Evolutionary conservation across 495 filamentous ascomycete species (phyloP), one percentile per base, ranked within the genome.

Genomic region (Aspergillus haitiensis): DNA sequence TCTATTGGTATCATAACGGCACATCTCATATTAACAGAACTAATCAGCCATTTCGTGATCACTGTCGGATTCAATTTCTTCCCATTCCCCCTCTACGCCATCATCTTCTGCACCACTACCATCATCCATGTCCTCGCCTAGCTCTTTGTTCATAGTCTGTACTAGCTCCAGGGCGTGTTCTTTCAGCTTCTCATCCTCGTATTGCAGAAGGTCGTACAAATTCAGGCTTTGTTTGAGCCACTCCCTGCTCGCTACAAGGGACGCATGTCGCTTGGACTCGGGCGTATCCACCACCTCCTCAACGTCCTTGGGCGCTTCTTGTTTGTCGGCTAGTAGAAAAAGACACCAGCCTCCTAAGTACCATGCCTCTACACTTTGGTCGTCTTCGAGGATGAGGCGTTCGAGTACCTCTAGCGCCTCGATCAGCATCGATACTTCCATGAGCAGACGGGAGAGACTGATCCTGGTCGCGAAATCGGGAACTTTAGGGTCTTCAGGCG

Each of bases 311-410:
- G 72, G 81, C 74, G 68, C 82, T 66, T 76, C 59, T 64, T 74
- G 68, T 76, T 87, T 91, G 71, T 89, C 85, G 0, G 89, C 92
- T 56, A 88, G 75, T 55, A 94, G 79, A 67, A 90, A 89, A 58
- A 91, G 79, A 56, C 89, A 89, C 89, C 93, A 99, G 9, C 95
- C 95, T 35, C 95, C 93, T 3, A 98, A 78, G 75, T 99, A 99
- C 92, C 92, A 96, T 2, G 89, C 89, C 72, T 99, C 95, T 10
- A 97, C 91, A 72, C 93, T 92, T 62, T 86, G 81, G 70, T 99
- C 95, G 62, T 98, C 92, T 71, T 98, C 95, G 6, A 78, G 72
- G 15, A 96, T 84, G 51, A 99, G 70, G 51, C 90, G 78, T 64
- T 96, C 91, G 46, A 97, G 78, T 7, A 97, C 91, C 51, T 89